phyloP scores from a whole-genome alignment of 371 early-diverging fungal species.

The Choanephora cucurbitarum region DNA sequence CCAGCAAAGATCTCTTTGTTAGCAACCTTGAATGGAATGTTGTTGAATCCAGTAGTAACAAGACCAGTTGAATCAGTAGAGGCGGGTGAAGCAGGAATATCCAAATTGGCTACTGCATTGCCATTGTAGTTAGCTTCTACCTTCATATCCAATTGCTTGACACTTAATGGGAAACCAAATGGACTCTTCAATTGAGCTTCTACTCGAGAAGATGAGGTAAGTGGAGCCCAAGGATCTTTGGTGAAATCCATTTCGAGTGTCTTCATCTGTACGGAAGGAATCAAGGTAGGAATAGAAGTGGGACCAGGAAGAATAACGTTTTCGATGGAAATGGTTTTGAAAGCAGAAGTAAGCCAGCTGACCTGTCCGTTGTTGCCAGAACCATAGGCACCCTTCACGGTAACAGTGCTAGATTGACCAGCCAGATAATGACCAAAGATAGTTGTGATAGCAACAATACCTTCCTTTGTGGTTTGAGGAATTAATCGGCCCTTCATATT shows the following conservation, averaged over 20 bases:
- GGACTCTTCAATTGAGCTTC: slow-evolving; percentile 56
- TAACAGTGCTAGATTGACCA: slow-evolving; percentile 41
- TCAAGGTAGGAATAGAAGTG: slow-evolving; percentile 32
- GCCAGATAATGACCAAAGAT: slow-evolving; percentile 54
- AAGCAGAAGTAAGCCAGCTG: slow-evolving; percentile 56
- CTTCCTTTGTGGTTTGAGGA: slow-evolving; percentile 48
- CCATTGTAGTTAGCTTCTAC: slow-evolving; percentile 37
- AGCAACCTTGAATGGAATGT: slow-evolving; percentile 49
- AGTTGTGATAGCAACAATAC: slow-evolving; percentile 50
- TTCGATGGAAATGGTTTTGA: slow-evolving; percentile 50
- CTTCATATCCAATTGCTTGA: slow-evolving; percentile 49
- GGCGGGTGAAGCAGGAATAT: slow-evolving; percentile 52
- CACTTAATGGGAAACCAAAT: slow-evolving; percentile 60
- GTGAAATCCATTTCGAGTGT: slow-evolving; percentile 57
- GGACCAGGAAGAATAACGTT: slow-evolving; percentile 51
- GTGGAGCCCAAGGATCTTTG: slow-evolving; percentile 47
- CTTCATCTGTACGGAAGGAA: slow-evolving; percentile 49
- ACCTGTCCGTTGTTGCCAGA: slow-evolving; percentile 54
- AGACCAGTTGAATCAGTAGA: slow-evolving; percentile 41
- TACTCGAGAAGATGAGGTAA: slow-evolving; percentile 49
- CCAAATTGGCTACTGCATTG: slow-evolving; percentile 43
- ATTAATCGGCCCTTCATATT: slow-evolving; percentile 58
- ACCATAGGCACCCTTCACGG: slow-evolving; percentile 53
- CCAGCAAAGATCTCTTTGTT: slow-evolving; percentile 40
- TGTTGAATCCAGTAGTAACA: slow-evolving; percentile 49